Base-by-base conservation (phyloP, 352 stramenopile species). In the Phytophthora colocasiae region DNA sequence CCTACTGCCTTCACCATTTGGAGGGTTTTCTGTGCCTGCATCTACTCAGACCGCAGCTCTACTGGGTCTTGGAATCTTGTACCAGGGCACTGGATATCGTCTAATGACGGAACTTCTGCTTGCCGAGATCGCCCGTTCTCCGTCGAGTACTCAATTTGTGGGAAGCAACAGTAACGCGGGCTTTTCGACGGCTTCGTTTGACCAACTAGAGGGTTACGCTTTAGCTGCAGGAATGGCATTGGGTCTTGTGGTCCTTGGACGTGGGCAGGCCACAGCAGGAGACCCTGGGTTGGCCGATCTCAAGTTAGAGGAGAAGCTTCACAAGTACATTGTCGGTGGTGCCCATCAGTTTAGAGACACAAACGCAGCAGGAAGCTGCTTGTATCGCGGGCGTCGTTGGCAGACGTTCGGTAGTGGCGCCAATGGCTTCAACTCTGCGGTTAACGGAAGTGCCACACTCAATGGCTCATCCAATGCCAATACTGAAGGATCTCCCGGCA, bases 21-120 rank as follows among this genome's bases (percentile, higher is more conserved):
- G 92, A 22, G 92, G 98, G 22, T 98, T 99, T 75, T 98, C 98
- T 53, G 93, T 99, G 5, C 93, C 97, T 6, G 88, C 90, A 19
- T 91, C 96, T 8, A 98, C 97, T 19, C 97, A 99, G 68, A 93
- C 93, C 11, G 96, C 97, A 36, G 97, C 97, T n/a, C 73, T 99
- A 36, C 73, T 98, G 4, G 97, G 96, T 5, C 88, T 99, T 19
- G 97, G 97, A 0, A 91, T 99, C 27, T 72, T 99, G 39, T 99
- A 99, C 73, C 87, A 98, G 80, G 92, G 87, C 14, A 98, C 88
- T 26, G 96, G 89, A 6, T 96, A 99, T 78, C 89, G 97, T 9
- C 83, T 99, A 39, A 99, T 99, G 95, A 98, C 97, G 2, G 97
- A 99, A 65, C 91, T 99, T 57, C 71, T 99, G 34, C 77, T 99